These are phyloP conservation scores for Phalaenopsis hybrid DNA, from an alignment of 116 monocot species.

Conservation along the genomic window DNA sequence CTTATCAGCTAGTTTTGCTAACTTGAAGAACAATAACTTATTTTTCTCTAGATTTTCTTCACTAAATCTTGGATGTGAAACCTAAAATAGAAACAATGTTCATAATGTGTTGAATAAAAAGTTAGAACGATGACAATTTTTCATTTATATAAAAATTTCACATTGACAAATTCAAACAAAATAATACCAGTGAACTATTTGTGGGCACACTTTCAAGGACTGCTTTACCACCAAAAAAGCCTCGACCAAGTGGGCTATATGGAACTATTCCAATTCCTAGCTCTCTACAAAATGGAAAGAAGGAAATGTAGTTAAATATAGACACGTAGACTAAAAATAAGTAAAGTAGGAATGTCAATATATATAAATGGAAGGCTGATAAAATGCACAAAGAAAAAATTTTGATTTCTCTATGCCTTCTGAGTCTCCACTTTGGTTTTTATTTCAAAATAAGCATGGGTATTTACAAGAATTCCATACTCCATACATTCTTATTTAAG, in stretches of 20 bases:
- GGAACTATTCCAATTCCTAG: constrained; percentile 70
- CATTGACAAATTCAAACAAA: not conserved
- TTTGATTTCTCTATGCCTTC: no score
- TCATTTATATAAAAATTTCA: not conserved
- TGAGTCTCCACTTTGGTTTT: no score
- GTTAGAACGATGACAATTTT: not conserved
- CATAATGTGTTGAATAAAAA: not conserved
- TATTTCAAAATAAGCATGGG: no score
- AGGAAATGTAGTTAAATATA: not conserved
- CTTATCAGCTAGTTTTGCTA: constrained; percentile 41
- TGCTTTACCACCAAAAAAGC: constrained; percentile 31
- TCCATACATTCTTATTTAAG: no score
- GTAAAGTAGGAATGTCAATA: not conserved
- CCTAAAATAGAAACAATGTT: not conserved
- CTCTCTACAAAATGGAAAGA: constrained; percentile 31
- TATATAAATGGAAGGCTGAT: no score
- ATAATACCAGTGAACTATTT: constrained; percentile 35
- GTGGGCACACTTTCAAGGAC: constrained; percentile 17
- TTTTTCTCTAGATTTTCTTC: constrained; percentile 71
- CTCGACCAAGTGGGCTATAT: constrained; percentile 32
- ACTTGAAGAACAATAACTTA: constrained; percentile 37
- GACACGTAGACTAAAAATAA: not conserved
- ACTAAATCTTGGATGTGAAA: constrained; percentile 29
- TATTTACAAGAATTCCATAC: no score
- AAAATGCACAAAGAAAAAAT: no score